phyloP scores from a whole-genome alignment of 352 stramenopile genomes.

The Phytophthora idaei region DNA sequence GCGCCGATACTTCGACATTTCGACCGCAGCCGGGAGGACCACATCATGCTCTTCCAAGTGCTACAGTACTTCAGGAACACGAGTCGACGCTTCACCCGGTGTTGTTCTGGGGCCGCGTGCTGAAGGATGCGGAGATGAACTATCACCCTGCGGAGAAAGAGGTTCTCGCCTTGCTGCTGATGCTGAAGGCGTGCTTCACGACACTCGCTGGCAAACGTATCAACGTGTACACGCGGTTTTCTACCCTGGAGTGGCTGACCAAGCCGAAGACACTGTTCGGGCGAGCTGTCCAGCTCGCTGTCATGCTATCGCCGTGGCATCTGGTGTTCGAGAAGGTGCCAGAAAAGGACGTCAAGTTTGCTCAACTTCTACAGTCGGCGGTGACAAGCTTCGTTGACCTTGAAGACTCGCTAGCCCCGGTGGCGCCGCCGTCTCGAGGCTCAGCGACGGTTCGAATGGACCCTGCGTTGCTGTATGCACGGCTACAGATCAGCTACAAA shows the following conservation, averaged over 20 bases:
- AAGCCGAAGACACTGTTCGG: conserved; percentile 21
- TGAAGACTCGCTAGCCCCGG: not conserved
- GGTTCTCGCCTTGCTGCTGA: conserved; percentile 12
- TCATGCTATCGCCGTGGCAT: conserved; percentile 19
- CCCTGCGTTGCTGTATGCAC: not conserved
- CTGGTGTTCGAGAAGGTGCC: not conserved
- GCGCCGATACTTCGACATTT: conserved; percentile 10
- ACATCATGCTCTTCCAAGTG: conserved; percentile 27
- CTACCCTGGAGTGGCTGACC: conserved; percentile 28
- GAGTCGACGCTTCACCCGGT: conserved; percentile 17
- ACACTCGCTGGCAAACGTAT: not conserved
- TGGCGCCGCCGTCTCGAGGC: conserved; percentile 3
- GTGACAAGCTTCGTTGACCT: conserved; percentile 16
- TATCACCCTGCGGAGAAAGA: conserved; percentile 29
- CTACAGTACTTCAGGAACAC: conserved; percentile 13
- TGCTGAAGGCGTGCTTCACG: conserved; percentile 14
- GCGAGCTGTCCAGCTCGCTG: conserved; percentile 10
- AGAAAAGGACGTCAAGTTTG: conserved; percentile 3
- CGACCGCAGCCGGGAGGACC: conserved; percentile 1
- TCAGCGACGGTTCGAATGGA: not conserved
- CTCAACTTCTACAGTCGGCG: conserved; percentile 3
- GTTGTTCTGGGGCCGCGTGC: conserved; percentile 2
- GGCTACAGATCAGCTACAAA: not conserved
- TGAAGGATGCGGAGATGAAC: conserved; percentile 15
- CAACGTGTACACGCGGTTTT: conserved; percentile 26